phyloP scores from a whole-genome alignment of 2,329 filamentous ascomycete genomes.

The Colletotrichum destructivum region DNA sequence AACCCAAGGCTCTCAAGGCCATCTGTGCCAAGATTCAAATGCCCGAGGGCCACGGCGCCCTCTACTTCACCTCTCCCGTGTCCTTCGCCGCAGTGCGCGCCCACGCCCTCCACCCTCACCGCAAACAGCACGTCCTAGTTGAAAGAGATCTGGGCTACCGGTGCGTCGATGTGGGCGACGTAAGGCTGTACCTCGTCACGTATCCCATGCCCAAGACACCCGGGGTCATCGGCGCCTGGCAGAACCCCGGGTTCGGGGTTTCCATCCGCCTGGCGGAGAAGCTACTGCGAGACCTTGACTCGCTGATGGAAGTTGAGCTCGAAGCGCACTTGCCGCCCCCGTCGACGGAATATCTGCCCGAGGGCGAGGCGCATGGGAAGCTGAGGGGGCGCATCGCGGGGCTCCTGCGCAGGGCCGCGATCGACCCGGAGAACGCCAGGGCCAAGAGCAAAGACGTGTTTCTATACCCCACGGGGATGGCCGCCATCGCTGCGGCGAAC shows the following conservation, averaged over 20 bases:
- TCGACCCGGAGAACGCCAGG: slow-evolving; percentile 47
- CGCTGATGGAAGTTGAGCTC: slow-evolving; percentile 53
- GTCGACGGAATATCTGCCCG: slow-evolving; percentile 57
- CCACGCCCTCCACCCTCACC: slow-evolving; percentile 53
- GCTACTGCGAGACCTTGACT: slow-evolving; percentile 56
- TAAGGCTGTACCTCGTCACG: slow-evolving; percentile 61
- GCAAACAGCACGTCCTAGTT: slow-evolving; percentile 54
- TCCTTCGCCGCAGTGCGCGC: slow-evolving; percentile 46
- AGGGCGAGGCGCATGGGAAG: slow-evolving; percentile 54
- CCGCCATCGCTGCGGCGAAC: slow-evolving; percentile 62
- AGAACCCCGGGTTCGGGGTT: slow-evolving; percentile 62
- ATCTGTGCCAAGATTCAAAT: slow-evolving; percentile 53
- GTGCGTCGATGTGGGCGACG: slow-evolving; percentile 58
- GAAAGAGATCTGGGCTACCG: slow-evolving; percentile 54
- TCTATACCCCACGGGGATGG: slow-evolving; percentile 70
- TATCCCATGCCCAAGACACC: slow-evolving; percentile 55
- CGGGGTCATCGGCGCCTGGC: slow-evolving; percentile 61
- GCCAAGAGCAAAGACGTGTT: slow-evolving; percentile 61
- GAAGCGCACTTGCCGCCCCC: slow-evolving; percentile 48
- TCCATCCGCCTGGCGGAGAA: slow-evolving; percentile 61
- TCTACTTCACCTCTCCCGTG: slow-evolving; percentile 50
- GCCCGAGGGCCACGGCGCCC: slow-evolving; percentile 46
- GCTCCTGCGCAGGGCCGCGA: slow-evolving; percentile 59
- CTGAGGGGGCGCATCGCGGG: slow-evolving; percentile 58
- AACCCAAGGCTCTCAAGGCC: slow-evolving; percentile 53